These are phyloP conservation scores for Phytopythium kandeliae DNA, from an alignment of 352 stramenopile species.

Conservation along the genomic window DNA sequence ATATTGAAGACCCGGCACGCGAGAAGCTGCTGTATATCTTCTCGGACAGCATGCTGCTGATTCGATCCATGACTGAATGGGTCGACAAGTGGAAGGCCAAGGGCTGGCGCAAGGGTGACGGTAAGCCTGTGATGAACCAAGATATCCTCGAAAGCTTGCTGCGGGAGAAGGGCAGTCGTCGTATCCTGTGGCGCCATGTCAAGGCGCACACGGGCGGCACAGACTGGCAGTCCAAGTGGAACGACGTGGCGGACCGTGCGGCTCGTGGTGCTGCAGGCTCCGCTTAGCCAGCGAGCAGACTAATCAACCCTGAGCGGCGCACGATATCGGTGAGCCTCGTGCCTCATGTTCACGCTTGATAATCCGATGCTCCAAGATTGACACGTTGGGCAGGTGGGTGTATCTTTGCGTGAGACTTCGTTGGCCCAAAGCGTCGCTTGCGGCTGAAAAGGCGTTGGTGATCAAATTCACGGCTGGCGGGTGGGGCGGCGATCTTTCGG, in stretches of 20 bases:
- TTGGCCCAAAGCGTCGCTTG: not conserved
- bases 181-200: conserved; percentile 59
- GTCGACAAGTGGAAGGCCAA: conserved; percentile 53
- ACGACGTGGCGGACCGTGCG: conserved; percentile 55
- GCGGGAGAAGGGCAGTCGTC: conserved; percentile 28
- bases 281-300: not conserved
- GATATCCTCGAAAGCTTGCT: conserved; percentile 63
- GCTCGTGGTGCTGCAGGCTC: conserved; percentile 26
- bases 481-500: not conserved
- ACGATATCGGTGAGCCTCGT: not conserved
- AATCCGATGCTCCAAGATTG: not conserved
- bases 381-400: not conserved
- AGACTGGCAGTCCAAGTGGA: conserved; percentile 71
- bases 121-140: conserved; percentile 44
- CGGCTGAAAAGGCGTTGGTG: not conserved
- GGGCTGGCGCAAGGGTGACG: conserved; percentile 58
- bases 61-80: conserved; percentile 78
- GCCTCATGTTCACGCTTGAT: not conserved
- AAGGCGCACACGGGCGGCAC: conserved; percentile 53
- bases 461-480: not conserved
- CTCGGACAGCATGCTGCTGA: conserved; percentile 74
- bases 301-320: no score
- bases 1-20: conserved; percentile 34
- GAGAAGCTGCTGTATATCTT: conserved; percentile 57
- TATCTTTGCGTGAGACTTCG: not conserved